phyloP scores from a whole-genome alignment of 2,329 filamentous ascomycete species.

The Bimuria novae-zelandiae region DNA sequence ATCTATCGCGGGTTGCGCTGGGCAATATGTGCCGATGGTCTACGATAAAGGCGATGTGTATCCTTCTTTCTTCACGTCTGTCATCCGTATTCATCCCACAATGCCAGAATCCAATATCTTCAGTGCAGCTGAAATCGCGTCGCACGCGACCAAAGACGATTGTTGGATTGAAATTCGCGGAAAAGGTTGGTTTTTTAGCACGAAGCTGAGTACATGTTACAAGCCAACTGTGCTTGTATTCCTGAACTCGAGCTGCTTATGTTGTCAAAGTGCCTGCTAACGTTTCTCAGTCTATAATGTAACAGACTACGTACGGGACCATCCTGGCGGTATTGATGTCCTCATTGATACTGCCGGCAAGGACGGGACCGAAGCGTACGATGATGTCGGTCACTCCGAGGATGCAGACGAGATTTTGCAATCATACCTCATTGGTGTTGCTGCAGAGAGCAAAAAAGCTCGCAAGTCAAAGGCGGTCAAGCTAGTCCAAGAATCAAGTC shows the following conservation, averaged over 20 bases:
- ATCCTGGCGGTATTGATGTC: constrained; percentile 54
- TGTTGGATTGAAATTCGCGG: constrained; percentile 60
- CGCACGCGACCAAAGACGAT: constrained; percentile 54
- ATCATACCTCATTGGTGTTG: constrained; percentile 36
- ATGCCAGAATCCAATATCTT: constrained; percentile 22
- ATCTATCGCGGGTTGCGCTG: background rate
- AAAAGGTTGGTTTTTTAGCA: constrained; percentile 34
- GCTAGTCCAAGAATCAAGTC: constrained; percentile 42
- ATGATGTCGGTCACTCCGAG: constrained; percentile 54
- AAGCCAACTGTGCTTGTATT: background rate
- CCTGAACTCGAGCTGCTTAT: too few relatives aligned
- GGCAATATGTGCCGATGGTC: background rate
- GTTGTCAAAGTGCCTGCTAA: constrained; percentile 9
- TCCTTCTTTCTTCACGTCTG: constrained; percentile 6
- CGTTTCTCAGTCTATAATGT: constrained; percentile 59
- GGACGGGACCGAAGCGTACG: constrained; percentile 50
- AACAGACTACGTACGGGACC: constrained; percentile 62
- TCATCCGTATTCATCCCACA: background rate
- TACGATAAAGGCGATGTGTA: constrained; percentile 8
- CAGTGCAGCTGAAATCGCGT: constrained; percentile 52
- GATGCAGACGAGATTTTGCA: constrained; percentile 51
- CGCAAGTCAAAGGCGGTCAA: constrained; percentile 38
- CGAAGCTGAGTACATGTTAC: too few relatives aligned
- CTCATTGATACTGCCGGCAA: constrained; percentile 48
- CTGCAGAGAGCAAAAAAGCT: constrained; percentile 19